phyloP scores from a whole-genome alignment of 768 basidiomycete genomes.

The Suillus variegatus region DNA sequence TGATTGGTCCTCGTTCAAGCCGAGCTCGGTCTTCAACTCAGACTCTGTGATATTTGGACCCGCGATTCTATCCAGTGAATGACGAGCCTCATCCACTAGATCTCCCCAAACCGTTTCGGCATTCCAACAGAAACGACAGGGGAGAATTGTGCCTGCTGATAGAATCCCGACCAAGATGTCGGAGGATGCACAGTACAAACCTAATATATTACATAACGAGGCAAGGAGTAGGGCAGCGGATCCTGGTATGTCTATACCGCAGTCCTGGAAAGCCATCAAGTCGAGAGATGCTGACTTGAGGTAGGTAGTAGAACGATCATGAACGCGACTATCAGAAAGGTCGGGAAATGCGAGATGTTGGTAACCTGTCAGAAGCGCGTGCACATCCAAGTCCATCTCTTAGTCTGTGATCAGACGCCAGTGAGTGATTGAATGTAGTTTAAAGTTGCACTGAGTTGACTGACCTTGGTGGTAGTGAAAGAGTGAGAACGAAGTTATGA shows the following conservation, averaged over 20 bases:
- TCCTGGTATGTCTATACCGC: conserved; percentile 5
- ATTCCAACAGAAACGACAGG: conserved; percentile 21
- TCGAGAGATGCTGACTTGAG: background rate
- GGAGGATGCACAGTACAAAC: conserved; percentile 21
- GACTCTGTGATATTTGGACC: background rate
- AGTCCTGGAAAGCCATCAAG: conserved; percentile 2
- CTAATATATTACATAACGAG: conserved; percentile 23
- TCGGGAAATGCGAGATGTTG: conserved; percentile 19
- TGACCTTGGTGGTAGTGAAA: background rate
- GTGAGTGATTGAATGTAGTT: background rate
- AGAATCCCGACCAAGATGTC: conserved; percentile 23
- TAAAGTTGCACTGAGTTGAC: background rate
- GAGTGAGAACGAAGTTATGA: background rate
- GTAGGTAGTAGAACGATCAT: background rate
- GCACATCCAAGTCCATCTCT: background rate
- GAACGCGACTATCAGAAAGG: conserved; percentile 17
- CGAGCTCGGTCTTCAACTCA: conserved; percentile 1
- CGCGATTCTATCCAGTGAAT: conserved; percentile 9
- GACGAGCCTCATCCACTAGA: conserved; percentile 13
- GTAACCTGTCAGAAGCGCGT: conserved; percentile 9
- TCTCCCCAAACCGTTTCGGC: conserved; percentile 18
- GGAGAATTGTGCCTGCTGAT: conserved; percentile 5
- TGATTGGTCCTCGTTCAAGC: conserved; percentile 2
- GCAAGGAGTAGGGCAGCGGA: conserved; percentile 19
- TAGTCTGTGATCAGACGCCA: background rate